Percentiles rank a stretch among this genome's conserved stretches.
These are phyloP conservation scores for Clavulina sp. DNA, from an alignment of 768 basidiomycete species.

Conservation along the genomic window DNA sequence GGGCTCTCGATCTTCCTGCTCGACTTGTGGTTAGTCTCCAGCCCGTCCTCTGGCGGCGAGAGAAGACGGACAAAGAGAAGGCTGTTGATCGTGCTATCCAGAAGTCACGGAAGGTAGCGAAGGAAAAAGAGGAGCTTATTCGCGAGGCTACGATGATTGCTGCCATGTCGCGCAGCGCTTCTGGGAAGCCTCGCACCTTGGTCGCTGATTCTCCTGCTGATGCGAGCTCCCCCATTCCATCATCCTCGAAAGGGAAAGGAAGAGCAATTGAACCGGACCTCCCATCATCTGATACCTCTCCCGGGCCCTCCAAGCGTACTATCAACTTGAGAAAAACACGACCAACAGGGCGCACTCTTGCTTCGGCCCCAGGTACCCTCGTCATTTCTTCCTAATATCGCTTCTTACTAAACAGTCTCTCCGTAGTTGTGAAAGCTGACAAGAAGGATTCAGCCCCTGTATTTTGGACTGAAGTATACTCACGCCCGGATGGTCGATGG, in stretches of 20 bases:
- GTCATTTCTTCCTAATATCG: not conserved
- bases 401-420: not conserved
- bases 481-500: constrained; percentile 81
- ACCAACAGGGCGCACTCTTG: constrained; percentile 6
- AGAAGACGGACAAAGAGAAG: constrained; percentile 20
- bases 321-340: constrained; percentile 7
- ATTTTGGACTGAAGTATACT: constrained; percentile 96
- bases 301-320: constrained; percentile 12
- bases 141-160: constrained; percentile 19
- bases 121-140: constrained; percentile 23
- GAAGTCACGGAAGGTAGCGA: constrained; percentile 17
- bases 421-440: not conserved
- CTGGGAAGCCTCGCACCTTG: not conserved
- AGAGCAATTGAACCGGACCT: constrained; percentile 12
- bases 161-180: not conserved
- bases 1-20: constrained; percentile 72
- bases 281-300: constrained; percentile 1
- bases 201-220: too few relatives aligned
- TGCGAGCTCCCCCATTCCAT: too few relatives aligned
- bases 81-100: constrained; percentile 14
- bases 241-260: constrained; percentile 20
- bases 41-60: constrained; percentile 61
- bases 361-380: not conserved
- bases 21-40: constrained; percentile 82
- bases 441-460: constrained; percentile 43